These are phyloP conservation scores for Alternaria longipes DNA, from an alignment of 2,329 filamentous ascomycete genomes.

Conservation along the genomic window DNA sequence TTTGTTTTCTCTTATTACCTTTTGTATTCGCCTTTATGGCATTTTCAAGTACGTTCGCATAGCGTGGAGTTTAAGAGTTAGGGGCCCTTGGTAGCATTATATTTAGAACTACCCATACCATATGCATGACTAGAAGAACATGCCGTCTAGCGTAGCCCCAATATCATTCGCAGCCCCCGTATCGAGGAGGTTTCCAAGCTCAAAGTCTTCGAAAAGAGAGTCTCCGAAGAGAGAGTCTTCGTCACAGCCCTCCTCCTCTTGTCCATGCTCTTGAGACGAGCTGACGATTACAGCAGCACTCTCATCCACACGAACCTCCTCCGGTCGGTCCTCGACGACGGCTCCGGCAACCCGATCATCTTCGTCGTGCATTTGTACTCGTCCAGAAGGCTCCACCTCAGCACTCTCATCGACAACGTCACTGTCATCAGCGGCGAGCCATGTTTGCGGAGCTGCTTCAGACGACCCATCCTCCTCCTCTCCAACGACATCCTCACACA, in stretches of 20 bases:
- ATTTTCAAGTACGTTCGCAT: conserved; percentile 2
- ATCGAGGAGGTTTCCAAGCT: not conserved
- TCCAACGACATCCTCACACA: not conserved
- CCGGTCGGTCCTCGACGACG: not conserved
- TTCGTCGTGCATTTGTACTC: not conserved
- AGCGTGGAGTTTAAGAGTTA: conserved; percentile 4
- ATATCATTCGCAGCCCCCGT: not conserved
- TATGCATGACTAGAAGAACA: not conserved
- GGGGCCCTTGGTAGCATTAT: not conserved
- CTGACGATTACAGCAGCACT: not conserved
- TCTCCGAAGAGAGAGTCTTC: not conserved
- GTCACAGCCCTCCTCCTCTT: not conserved
- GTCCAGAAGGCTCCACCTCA: not conserved
- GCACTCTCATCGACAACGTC: not conserved
- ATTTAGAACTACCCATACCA: not conserved
- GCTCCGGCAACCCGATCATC: not conserved
- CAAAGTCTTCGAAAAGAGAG: not conserved
- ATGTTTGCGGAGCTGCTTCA: too few species aligned
- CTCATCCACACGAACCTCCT: not conserved
- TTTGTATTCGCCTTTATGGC: not conserved
- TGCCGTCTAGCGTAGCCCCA: not conserved
- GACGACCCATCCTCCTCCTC: not conserved
- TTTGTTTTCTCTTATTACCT: conserved; percentile 1
- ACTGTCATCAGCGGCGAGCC: too few species aligned
- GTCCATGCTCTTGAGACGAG: not conserved